Percentiles rank a stretch among this genome's conserved stretches.
phyloP scores from a whole-genome alignment of 2,329 filamentous ascomycete species.

The Cladophialophora chaetospira region DNA sequence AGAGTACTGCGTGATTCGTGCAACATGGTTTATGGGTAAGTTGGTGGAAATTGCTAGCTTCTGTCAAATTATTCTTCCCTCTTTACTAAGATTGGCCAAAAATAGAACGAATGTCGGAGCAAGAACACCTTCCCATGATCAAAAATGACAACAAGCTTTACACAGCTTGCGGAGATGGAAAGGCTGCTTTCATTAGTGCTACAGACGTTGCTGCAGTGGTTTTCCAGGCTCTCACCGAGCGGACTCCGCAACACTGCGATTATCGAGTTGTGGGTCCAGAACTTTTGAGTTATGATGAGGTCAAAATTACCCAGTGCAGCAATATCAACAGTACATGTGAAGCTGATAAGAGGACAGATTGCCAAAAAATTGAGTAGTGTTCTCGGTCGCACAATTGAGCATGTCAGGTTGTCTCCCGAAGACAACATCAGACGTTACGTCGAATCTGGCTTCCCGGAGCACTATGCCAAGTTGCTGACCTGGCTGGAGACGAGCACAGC shows the following conservation, averaged over 20 bases:
- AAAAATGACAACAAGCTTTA: neutral
- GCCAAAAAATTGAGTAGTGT: neutral
- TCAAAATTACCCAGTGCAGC: neutral
- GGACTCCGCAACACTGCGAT: constrained; percentile 22
- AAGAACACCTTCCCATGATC: neutral
- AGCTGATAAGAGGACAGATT: neutral
- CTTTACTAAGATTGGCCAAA: neutral
- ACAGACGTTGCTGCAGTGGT: constrained; percentile 28
- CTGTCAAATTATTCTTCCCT: neutral
- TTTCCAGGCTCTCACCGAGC: constrained; percentile 23
- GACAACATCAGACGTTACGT: neutral
- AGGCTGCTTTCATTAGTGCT: constrained; percentile 21
- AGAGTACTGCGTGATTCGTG: neutral
- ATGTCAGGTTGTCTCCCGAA: neutral
- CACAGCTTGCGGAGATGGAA: constrained; percentile 16
- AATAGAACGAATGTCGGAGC: constrained; percentile 7
- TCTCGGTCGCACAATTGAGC: neutral
- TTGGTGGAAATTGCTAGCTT: neutral
- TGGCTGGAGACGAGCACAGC: constrained; percentile 37
- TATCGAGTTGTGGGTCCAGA: constrained; percentile 43
- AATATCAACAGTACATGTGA: neutral
- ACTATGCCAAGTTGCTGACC: constrained; percentile 38
- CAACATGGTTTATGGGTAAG: constrained; percentile 12
- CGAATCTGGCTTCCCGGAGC: neutral
- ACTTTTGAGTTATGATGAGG: constrained; percentile 39